Base-by-base conservation (phyloP, 2,329 filamentous ascomycete species). In the Colletotrichum orchidophilum region DNA sequence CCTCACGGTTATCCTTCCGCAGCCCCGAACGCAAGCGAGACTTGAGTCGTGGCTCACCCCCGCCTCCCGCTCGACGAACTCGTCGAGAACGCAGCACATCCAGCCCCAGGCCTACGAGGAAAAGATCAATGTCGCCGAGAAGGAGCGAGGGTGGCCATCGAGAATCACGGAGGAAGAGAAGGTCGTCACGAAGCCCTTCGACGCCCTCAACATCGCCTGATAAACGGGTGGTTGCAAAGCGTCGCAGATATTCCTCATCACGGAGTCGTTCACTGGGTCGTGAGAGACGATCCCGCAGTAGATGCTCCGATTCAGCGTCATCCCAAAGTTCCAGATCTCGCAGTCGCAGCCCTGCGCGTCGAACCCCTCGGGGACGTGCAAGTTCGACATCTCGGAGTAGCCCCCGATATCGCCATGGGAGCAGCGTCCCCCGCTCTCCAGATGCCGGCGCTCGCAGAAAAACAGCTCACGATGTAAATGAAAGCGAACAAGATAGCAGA, bases 161-260 rank as follows among this genome's bases (percentile, higher is more conserved):
- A 27, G 63, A 61, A 9, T 50, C 52, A n/a, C 21, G 72, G 73
- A 50, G 72, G 71, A 33, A 74, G 72, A 71, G 75, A 63, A 46
- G 76, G 74, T 9, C 78, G 74, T 18, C 73, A 70, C 27, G 74
- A 63, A 15, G 63, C 65, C 26, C 50, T 67, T 59, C 77, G 77
- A 81, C 81, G 11, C 79, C 80, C 31, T 83, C 82, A 24, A 68
- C 69, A 15, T 85, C 85, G 1, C 80, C 80, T 6, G 76, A 75
- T 15, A 77, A 79, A n/a, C 72, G 78, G 33, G 86, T 84, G 6
- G 77, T 80, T 5, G 80, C 82, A 2, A 90, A 90, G 74, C 83
- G 87, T 57, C 84, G 87, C 39, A 83, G 86, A 66, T 85, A 86
- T 66, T 86, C 86, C 4, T 78, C 80, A 15, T 87, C 85, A 5